phyloP scores from a whole-genome alignment of 148 eudicot genomes.

The Fagopyrum esculentum region DNA sequence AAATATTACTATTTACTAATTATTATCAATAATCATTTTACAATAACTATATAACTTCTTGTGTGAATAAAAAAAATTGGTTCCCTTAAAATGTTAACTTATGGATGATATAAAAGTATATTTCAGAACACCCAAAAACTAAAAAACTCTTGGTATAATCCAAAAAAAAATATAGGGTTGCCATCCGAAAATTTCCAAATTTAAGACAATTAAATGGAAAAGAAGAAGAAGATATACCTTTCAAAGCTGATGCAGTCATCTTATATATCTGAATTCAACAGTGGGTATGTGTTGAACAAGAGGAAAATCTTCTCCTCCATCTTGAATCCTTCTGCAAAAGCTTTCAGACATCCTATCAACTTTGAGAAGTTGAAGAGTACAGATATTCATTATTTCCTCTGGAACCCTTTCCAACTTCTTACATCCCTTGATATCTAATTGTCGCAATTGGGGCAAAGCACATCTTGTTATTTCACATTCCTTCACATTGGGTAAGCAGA shows the following conservation, averaged over 20 bases:
- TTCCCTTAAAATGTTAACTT: too few relatives aligned
- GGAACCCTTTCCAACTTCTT: not conserved
- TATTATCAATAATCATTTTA: too few relatives aligned
- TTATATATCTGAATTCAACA: not conserved
- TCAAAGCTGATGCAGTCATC: not conserved
- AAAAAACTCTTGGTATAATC: too few relatives aligned
- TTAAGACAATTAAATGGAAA: not conserved
- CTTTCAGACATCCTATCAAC: not conserved
- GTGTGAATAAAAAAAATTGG: too few relatives aligned
- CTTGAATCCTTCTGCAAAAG: not conserved
- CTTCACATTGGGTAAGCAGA: not conserved
- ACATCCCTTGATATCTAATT: not conserved
- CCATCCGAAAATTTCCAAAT: too few relatives aligned
- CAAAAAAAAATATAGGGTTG: too few relatives aligned
- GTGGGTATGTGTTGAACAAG: not conserved
- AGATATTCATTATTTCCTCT: not conserved
- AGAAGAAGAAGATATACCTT: not conserved
- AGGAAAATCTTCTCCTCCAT: not conserved
- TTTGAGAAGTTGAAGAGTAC: not conserved
- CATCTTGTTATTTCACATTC: not conserved
- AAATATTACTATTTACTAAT: too few relatives aligned
- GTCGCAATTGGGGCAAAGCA: not conserved
- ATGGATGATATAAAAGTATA: too few relatives aligned
- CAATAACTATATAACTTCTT: too few relatives aligned
- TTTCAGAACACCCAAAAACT: too few relatives aligned